A percentile compares a stretch with the other conserved stretches of the same genome.
Evolutionary conservation across 805 yeast genomes (phyloP).

Genomic region (Teunomyces gatunensis): DNA sequence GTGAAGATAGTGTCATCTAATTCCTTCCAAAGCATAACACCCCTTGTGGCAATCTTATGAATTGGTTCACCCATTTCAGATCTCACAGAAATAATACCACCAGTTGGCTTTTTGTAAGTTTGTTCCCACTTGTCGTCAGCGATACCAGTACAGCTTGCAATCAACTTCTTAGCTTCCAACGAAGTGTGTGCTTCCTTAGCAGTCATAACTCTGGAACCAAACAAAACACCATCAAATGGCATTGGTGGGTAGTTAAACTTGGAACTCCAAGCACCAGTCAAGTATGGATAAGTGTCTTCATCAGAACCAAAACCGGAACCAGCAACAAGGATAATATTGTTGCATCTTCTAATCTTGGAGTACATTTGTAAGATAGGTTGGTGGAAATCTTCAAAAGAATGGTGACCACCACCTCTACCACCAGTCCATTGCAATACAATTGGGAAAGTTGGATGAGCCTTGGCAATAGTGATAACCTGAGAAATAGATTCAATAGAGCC

Average conservation of each 20-base stretch:
- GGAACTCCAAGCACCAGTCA: slow-evolving; percentile 96
- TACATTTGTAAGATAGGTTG: slow-evolving; percentile 96
- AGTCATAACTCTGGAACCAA: slow-evolving; percentile 96
- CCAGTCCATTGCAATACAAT: slow-evolving; percentile 99
- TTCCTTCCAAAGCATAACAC: slow-evolving; percentile 96
- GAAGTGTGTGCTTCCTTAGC: slow-evolving; percentile 96
- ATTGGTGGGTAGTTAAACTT: slow-evolving; percentile 88
- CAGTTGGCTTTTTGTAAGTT: slow-evolving; percentile 92
- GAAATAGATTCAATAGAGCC: slow-evolving; percentile 93
- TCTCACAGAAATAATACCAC: slow-evolving; percentile 93
- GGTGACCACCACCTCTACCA: slow-evolving; percentile 99
- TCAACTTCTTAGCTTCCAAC: slow-evolving; percentile 88
- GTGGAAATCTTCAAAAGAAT: slow-evolving; percentile 98
- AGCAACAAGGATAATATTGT: slow-evolving; percentile 87
- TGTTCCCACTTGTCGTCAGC: slow-evolving; percentile 87
- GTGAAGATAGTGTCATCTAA: slow-evolving; percentile 90
- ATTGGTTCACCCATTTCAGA: slow-evolving; percentile 99
- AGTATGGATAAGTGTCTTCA: slow-evolving; percentile 95
- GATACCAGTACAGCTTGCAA: slow-evolving; percentile 89
- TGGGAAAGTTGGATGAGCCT: slow-evolving; percentile 94
- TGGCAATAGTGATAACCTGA: slow-evolving; percentile 86
- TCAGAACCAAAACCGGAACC: slow-evolving; percentile 99
- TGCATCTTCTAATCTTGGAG: slow-evolving; percentile 85
- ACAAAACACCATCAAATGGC: slow-evolving; percentile 97
- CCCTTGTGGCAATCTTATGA: slow-evolving; percentile 97